These are phyloP conservation scores for Crithidia thermophila DNA, from an alignment of 208 protist genomes.

Conservation along the genomic window DNA sequence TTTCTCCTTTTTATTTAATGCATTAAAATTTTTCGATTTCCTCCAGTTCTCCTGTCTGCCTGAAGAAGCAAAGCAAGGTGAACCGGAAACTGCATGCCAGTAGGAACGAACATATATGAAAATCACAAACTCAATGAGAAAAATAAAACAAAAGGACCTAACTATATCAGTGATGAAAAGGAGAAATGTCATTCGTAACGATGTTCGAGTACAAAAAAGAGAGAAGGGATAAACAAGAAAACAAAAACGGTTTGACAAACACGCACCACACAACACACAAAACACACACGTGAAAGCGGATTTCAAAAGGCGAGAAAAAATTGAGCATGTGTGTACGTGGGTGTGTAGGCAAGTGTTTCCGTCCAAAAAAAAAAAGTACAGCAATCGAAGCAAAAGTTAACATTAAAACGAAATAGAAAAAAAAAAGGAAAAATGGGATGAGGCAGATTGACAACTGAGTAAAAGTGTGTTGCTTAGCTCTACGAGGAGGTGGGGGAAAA, in stretches of 20 bases:
- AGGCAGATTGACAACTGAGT: too few relatives aligned
- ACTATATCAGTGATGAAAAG: not conserved
- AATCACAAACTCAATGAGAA: not conserved
- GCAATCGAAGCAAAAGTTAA: not conserved
- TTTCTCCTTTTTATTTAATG: too few relatives aligned
- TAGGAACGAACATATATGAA: not conserved
- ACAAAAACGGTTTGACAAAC: too few relatives aligned
- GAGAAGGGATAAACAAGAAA: not conserved
- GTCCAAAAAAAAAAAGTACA: constrained; percentile 15
- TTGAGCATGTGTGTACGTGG: too few relatives aligned
- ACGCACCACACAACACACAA: too few relatives aligned
- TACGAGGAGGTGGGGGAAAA: constrained; percentile 3
- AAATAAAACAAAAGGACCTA: constrained; percentile 1
- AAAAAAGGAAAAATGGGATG: too few relatives aligned
- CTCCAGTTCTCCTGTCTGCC: too few relatives aligned
- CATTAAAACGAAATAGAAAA: not conserved
- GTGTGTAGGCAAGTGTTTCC: constrained; percentile 28
- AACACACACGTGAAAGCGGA: too few relatives aligned
- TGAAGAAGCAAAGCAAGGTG: not conserved
- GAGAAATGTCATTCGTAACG: not conserved
- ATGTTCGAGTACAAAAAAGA: not conserved
- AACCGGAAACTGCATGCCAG: not conserved
- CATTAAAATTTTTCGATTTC: too few relatives aligned
- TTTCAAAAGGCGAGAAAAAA: too few relatives aligned
- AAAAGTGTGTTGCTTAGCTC: too few relatives aligned